phyloP scores from a whole-genome alignment of 176 grass and related monocot species.

The Typha latifolia region DNA sequence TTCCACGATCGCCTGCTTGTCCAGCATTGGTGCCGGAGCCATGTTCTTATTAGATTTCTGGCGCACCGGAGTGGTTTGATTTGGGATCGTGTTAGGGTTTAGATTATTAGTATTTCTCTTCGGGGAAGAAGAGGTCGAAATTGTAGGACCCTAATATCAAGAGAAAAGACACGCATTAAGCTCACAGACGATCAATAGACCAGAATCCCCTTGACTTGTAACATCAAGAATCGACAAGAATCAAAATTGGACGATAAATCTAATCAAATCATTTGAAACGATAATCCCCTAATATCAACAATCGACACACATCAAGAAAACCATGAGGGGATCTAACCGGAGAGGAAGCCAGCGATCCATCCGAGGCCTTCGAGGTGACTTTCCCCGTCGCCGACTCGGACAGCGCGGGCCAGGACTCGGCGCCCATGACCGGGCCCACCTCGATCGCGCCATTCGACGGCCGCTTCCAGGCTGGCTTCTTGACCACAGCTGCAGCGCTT shows the following conservation, averaged over 20 bases:
- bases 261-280: too few species aligned
- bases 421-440: conserved; percentile 34
- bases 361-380: conserved; percentile 2
- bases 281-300: conserved; percentile 6
- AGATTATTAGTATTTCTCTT: background rate
- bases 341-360: conserved; percentile 5
- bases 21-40: background rate
- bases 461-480: conserved; percentile 50
- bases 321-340: conserved; percentile 33
- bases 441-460: conserved; percentile 34
- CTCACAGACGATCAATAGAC: too few species aligned
- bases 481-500: conserved; percentile 14
- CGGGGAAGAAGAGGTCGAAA: background rate
- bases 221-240: too few species aligned
- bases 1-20: conserved; percentile 10
- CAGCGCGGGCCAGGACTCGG: conserved; percentile 52
- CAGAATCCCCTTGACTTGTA: too few species aligned
- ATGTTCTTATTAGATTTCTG: conserved; percentile 11
- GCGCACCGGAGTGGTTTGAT: background rate
- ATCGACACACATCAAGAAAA: conserved; percentile 5
- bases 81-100: background rate
- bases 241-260: too few species aligned
- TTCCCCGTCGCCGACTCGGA: conserved; percentile 43
- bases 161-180: conserved; percentile 7
- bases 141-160: conserved; percentile 5